phyloP scores from a whole-genome alignment of 768 basidiomycete species.

The Dioszegia aurantiaca region DNA sequence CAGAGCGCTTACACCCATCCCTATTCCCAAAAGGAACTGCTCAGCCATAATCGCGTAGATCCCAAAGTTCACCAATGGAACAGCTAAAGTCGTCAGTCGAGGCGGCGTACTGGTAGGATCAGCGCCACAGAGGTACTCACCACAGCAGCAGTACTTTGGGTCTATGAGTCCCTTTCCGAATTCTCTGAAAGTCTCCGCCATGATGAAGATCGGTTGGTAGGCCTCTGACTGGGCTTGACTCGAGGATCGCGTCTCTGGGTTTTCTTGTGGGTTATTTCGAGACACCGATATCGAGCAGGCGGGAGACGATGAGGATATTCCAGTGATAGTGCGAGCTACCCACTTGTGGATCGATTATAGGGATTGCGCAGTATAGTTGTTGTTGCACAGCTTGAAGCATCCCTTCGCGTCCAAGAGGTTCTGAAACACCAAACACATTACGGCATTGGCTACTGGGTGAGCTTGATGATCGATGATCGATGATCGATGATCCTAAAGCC shows the following conservation, averaged over 20 bases:
- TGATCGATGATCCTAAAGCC: too few relatives aligned
- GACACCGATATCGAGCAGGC: too few relatives aligned
- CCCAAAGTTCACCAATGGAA: conserved; percentile 84
- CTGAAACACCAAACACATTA: not conserved
- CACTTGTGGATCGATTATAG: too few relatives aligned
- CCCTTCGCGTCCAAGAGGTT: not conserved
- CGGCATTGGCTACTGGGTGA: not conserved
- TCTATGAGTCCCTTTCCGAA: conserved; percentile 32
- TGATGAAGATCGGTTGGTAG: not conserved
- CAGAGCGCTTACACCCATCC: conserved; percentile 42
- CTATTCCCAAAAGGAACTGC: conserved; percentile 60
- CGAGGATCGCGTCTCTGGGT: not conserved
- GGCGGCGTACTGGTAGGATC: too few relatives aligned
- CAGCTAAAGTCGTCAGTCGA: conserved; percentile 56
- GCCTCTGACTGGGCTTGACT: not conserved
- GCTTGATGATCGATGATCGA: too few relatives aligned
- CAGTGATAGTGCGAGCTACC: too few relatives aligned
- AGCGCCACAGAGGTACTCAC: too few relatives aligned
- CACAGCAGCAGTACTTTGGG: conserved; percentile 78
- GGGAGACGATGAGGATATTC: too few relatives aligned
- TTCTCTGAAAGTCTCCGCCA: conserved; percentile 14
- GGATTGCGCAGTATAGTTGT: too few relatives aligned
- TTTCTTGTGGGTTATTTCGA: too few relatives aligned
- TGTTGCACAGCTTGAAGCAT: not conserved
- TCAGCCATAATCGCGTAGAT: conserved; percentile 76